These are phyloP conservation scores for Ochetophila trinervis DNA, from an alignment of 306 rosid species.

Conservation along the genomic window DNA sequence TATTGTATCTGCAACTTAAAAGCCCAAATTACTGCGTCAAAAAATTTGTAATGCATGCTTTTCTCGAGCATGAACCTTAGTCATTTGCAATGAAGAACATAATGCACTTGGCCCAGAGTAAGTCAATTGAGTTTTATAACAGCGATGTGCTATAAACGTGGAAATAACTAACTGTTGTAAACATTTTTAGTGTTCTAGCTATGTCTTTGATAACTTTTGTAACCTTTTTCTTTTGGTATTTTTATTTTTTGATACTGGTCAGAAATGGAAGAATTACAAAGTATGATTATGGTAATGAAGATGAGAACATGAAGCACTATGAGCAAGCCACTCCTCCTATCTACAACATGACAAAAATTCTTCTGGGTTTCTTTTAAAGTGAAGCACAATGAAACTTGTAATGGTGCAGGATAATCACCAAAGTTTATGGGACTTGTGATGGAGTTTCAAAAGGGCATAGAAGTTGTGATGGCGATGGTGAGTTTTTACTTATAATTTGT, in stretches of 20 bases:
- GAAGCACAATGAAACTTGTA: no score
- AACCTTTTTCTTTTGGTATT: neutral
- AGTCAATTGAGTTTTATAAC: conserved; percentile 4
- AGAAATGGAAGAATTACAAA: conserved; percentile 45
- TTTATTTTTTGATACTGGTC: conserved; percentile 35
- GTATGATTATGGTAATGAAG: conserved; percentile 42
- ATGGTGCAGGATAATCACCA: no score
- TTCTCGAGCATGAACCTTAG: no score
- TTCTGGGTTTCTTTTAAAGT: no score
- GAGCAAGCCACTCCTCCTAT: conserved; percentile 49
- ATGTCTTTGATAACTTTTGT: neutral
- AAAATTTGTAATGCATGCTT: conserved; percentile 31
- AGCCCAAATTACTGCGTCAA: conserved; percentile 39
- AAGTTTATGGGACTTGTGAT: no score
- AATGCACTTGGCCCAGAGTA: conserved; percentile 58
- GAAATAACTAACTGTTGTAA: no score
- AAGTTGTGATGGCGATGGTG: no score
- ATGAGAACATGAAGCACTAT: conserved; percentile 39
- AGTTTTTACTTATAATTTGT: no score
- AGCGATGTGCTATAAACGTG: no score
- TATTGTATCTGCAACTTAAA: neutral
- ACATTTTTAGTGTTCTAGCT: no score
- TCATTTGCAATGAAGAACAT: conserved; percentile 55
- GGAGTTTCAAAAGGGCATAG: no score
- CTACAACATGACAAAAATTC: conserved; percentile 50